Base-by-base conservation (phyloP, 208 protist genomes). In the Crithidia thermophila region DNA sequence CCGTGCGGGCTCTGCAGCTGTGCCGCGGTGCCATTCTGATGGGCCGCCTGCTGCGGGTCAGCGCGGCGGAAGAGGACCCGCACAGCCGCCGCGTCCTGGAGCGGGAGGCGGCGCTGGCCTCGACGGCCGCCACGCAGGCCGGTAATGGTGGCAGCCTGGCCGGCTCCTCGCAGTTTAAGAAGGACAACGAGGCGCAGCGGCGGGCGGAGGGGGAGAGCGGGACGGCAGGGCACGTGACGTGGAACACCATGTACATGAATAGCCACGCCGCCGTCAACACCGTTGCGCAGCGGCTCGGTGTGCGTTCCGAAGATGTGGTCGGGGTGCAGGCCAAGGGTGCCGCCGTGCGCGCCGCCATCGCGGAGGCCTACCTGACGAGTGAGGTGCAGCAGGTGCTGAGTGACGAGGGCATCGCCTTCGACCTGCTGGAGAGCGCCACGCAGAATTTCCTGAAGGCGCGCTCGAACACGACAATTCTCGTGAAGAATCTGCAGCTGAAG, bases 1-100 rank as follows among this genome's bases (percentile, higher is more conserved):
- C 98, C 0, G 73, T 95, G 25, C 45, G 50, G 16, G 95, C 94
- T 0, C 70, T 95, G 47, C 67, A 72, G 50, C 68, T 72, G 13
- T 87, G 97, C 45, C 85, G 92, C 46, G 88, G 85, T 4, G 82
- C 74, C 20, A 92, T 97, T 31, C 95, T 98, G 43, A 96, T 98
- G 91, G 92, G 92, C 59, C 82, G 92, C 21, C 71, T 94, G 28
- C 47, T 95, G 39, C 78, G 79, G 27, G 82, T 93, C 42, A 77
- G 59, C 23, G 85, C 84, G 9, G 92, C 84, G 2, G 77, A 75
- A 57, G 84, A 90, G 36, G 88, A 97, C 77, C 92, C 92, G 21
- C 84, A 94, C 74, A 79, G 72, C 34, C 77, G 81, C 52, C 81
- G 81, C 28, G 64, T 79, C 46, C 14, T 72, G 28, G 75, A 79